phyloP scores from a whole-genome alignment of 495 filamentous ascomycete species.

The Talaromyces ruber region DNA sequence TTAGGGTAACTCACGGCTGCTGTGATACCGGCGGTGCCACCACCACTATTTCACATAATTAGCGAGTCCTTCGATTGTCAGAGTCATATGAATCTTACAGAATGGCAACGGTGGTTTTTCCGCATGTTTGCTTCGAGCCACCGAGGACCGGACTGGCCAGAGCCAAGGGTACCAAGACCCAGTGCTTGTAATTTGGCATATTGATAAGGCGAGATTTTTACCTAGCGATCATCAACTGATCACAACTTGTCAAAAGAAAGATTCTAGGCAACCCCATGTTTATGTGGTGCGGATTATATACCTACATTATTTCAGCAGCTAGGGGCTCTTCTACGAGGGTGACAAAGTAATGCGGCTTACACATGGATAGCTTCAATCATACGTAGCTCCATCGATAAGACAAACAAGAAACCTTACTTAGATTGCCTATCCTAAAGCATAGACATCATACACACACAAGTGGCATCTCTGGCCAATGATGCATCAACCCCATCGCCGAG shows the following conservation, averaged over 20 bases:
- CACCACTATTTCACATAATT: constrained; percentile 17
- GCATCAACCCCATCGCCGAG: neutral
- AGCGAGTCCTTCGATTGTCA: neutral
- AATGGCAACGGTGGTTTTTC: constrained; percentile 31
- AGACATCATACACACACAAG: neutral
- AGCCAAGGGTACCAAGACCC: neutral
- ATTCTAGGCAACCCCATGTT: neutral
- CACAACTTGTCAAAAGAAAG: neutral
- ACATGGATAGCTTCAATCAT: neutral
- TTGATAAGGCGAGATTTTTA: neutral
- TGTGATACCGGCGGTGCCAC: constrained; percentile 56
- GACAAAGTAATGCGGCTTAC: neutral
- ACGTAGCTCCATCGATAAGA: neutral
- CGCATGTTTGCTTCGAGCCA: constrained; percentile 13
- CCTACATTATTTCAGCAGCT: neutral
- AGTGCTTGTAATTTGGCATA: neutral
- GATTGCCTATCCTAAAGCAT: neutral
- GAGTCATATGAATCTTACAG: constrained; percentile 15
- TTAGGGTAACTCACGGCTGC: constrained; percentile 43
- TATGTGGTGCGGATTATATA: neutral
- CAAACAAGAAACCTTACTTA: neutral
- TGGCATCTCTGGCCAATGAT: neutral
- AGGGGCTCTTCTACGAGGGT: neutral
- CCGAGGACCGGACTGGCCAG: neutral
- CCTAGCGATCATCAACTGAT: neutral